Evolutionary conservation across 164 flowering plant genomes (phyloP).

Genomic region (Vitis rupestris): DNA sequence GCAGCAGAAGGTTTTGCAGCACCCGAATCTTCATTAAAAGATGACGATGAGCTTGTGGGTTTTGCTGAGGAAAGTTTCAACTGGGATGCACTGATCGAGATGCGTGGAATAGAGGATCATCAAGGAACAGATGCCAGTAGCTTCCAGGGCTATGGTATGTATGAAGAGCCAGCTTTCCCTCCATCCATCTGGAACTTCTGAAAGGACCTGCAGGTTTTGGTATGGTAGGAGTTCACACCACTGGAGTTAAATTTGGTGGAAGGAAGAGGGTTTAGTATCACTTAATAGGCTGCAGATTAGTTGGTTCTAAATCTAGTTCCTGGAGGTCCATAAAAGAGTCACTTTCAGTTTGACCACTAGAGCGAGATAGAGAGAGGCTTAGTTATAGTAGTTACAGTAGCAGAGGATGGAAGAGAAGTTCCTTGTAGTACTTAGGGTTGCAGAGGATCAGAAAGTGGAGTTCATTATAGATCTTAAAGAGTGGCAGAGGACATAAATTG

Average conservation of each 20-base stretch:
- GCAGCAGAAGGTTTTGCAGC: constrained; percentile 9
- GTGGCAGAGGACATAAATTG: no score
- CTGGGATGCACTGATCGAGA: constrained; percentile 71
- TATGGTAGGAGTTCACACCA: background rate
- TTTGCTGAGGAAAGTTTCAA: constrained; percentile 38
- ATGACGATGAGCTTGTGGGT: constrained; percentile 23
- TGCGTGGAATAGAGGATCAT: constrained; percentile 38
- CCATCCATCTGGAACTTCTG: constrained; percentile 66
- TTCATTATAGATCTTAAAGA: no score
- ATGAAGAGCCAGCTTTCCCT: constrained; percentile 52
- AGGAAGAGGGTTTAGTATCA: background rate
- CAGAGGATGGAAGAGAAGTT: background rate
- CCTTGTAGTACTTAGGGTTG: no score
- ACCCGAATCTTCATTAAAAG: constrained; percentile 27
- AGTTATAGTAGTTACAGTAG: background rate
- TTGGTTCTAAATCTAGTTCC: background rate
- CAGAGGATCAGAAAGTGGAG: no score
- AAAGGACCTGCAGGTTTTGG: constrained; percentile 8
- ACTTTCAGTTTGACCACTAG: background rate
- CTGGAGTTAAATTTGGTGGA: background rate
- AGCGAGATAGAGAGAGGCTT: background rate
- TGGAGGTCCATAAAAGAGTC: background rate
- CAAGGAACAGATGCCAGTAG: constrained; percentile 24
- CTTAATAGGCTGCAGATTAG: background rate
- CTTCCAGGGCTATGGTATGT: constrained; percentile 37